Conservation (phyloP, 2,329 filamentous ascomycete species). For the Verticillium albo-atrum region DNA sequence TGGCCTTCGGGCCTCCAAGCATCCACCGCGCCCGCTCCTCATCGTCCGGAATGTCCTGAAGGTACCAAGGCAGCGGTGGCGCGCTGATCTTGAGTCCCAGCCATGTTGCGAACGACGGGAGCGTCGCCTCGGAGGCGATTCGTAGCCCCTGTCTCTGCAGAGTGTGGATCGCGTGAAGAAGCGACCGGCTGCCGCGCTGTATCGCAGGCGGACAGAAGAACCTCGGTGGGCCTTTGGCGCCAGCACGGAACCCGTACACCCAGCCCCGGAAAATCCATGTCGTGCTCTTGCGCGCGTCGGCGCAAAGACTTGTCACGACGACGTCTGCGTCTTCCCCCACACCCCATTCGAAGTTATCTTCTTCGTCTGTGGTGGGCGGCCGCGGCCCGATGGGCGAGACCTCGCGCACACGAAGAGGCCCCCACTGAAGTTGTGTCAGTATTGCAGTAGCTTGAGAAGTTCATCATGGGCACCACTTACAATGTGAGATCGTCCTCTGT, state of each 20-base stretch:
- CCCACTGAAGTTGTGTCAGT: conserved; percentile 16
- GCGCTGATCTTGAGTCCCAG: conserved; percentile 31
- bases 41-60: conserved; percentile 16
- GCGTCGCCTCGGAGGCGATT: conserved; percentile 27
- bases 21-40: conserved; percentile 12
- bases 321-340: conserved; percentile 28
- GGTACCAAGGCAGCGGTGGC: conserved; percentile 29
- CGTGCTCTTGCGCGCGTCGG: conserved; percentile 17
- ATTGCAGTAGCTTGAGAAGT: neutral
- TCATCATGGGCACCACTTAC: neutral
- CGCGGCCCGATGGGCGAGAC: conserved; percentile 23
- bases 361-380: conserved; percentile 17
- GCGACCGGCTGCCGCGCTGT: conserved; percentile 22
- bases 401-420: conserved; percentile 20
- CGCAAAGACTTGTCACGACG: conserved; percentile 23
- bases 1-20: conserved; percentile 38
- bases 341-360: conserved; percentile 24
- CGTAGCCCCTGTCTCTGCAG: conserved; percentile 23
- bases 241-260: conserved; percentile 20
- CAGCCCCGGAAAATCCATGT: conserved; percentile 27
- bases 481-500: conserved; percentile 17
- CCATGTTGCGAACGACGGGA: conserved; percentile 31
- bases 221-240: conserved; percentile 17
- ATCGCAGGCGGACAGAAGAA: conserved; percentile 32
- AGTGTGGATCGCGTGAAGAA: conserved; percentile 26